phyloP scores from a whole-genome alignment of 225 moss, liverwort and hornwort genomes.

The Bryoerythrophyllum caledonicum region DNA sequence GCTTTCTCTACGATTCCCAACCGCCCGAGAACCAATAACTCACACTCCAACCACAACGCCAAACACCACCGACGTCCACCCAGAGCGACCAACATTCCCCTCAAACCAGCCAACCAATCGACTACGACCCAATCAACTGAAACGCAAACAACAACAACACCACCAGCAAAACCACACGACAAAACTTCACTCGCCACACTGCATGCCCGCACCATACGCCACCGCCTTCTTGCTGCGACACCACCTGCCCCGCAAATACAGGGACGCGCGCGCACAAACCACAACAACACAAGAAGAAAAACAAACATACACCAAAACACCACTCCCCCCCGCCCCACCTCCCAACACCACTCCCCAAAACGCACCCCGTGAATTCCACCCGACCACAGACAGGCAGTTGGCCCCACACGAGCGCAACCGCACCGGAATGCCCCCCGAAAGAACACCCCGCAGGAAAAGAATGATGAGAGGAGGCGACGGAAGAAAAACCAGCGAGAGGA shows the following conservation, averaged over 20 bases:
- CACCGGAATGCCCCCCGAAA: background rate
- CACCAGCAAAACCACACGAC: background rate
- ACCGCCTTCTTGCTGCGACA: constrained; percentile 3
- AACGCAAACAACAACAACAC: background rate
- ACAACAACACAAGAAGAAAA: background rate
- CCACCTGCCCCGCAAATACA: constrained; percentile 14
- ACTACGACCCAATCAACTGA: background rate
- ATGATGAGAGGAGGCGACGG: background rate
- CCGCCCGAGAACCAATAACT: background rate
- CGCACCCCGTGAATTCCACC: constrained; percentile 6
- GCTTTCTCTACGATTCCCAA: background rate
- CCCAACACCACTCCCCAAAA: background rate
- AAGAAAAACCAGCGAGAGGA: background rate
- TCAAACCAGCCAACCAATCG: no score
- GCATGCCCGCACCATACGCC: background rate
- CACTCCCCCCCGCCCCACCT: background rate
- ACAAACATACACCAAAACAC: no score
- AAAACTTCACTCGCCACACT: background rate
- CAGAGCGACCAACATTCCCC: no score
- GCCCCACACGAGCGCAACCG: background rate
- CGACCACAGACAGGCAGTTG: no score
- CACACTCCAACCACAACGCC: background rate
- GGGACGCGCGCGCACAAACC: background rate
- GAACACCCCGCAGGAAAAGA: background rate
- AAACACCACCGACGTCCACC: background rate